A percentile compares a stretch with the other conserved stretches of the same genome.
Conservation (phyloP, 2,329 filamentous ascomycete species). For the Talaromyces sp. region DNA sequence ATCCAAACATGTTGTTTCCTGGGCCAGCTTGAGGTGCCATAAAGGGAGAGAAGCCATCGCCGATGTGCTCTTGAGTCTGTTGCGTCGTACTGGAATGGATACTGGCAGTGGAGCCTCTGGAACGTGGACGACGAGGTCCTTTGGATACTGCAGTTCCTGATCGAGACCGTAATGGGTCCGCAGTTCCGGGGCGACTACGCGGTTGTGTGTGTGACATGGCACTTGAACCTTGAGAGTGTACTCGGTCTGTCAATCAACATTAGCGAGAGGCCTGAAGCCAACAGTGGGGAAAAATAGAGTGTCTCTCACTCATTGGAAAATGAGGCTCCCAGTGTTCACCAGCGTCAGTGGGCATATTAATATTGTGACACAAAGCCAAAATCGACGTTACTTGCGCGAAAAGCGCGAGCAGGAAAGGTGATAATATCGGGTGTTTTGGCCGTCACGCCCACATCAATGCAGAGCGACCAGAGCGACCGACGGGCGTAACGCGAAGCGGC, state of each 20-base stretch:
- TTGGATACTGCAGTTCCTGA: conserved; percentile 36
- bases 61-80: conserved; percentile 35
- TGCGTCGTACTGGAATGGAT: conserved; percentile 43
- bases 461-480: conserved; percentile 11
- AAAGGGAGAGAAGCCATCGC: conserved; percentile 34
- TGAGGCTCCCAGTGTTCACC: conserved; percentile 20
- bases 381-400: background rate
- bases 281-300: background rate
- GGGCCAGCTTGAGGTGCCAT: conserved; percentile 28
- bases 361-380: conserved; percentile 6
- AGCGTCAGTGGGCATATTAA: conserved; percentile 27
- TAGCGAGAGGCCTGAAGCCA: conserved; percentile 1
- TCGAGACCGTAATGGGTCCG: conserved; percentile 35
- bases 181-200: conserved; percentile 35
- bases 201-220: conserved; percentile 32
- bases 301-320: conserved; percentile 14
- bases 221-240: conserved; percentile 31
- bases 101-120: conserved; percentile 42
- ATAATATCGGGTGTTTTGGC: conserved; percentile 23
- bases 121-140: conserved; percentile 36
- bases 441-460: conserved; percentile 19
- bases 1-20: conserved; percentile 31
- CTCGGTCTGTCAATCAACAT: conserved; percentile 23
- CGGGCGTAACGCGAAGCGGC: conserved; percentile 3
- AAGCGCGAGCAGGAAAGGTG: conserved; percentile 9